Conservation (phyloP, 352 stramenopile species). For the Phytophthora palmivora region DNA sequence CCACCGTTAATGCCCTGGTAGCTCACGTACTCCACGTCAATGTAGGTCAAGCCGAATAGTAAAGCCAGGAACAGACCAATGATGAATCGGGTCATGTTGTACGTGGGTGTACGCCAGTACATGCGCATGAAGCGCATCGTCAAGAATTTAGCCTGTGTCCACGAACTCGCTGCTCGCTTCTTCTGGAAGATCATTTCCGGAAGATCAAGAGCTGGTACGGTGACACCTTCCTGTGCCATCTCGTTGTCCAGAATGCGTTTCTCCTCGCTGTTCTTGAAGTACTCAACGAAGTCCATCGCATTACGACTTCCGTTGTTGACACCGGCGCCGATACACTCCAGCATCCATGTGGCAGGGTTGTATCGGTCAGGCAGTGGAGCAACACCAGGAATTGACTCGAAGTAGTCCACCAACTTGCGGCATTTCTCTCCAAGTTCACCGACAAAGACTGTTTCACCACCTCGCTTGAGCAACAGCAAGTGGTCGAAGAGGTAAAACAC, state of each 20-base stretch:
- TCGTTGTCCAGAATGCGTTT: slow-evolving; percentile 22
- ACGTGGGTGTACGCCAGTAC: slow-evolving; percentile 87
- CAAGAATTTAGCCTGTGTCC: slow-evolving; percentile 33
- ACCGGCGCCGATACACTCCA: slow-evolving; percentile 43
- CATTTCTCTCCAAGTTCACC: slow-evolving; percentile 39
- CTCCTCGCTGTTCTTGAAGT: slow-evolving; percentile 28
- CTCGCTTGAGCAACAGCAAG: slow-evolving; percentile 71
- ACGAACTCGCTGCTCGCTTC: slow-evolving; percentile 35
- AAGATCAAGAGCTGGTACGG: slow-evolving; percentile 14
- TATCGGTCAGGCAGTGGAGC: slow-evolving; percentile 43
- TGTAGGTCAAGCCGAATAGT: slow-evolving; percentile 23
- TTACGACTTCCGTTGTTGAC: slow-evolving; percentile 79
- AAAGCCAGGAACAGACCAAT: slow-evolving; percentile 38
- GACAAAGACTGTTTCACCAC: slow-evolving; percentile 49
- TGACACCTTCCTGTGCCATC: slow-evolving; percentile 35
- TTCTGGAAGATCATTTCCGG: slow-evolving; percentile 37
- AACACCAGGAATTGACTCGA: slow-evolving; percentile 28
- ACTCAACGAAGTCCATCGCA: slow-evolving; percentile 52
- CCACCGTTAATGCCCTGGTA: slow-evolving; percentile 40
- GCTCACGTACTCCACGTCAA: slow-evolving; percentile 36
- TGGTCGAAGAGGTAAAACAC: slow-evolving; percentile 89
- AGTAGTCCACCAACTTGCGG: slow-evolving; percentile 34
- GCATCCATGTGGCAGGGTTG: slow-evolving; percentile 42
- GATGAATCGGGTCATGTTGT: slow-evolving; percentile 79
- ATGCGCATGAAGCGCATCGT: slow-evolving; percentile 45